Evolutionary conservation across 2,329 filamentous ascomycete genomes (phyloP).

Genomic region (Bimuria novae-zelandiae): DNA sequence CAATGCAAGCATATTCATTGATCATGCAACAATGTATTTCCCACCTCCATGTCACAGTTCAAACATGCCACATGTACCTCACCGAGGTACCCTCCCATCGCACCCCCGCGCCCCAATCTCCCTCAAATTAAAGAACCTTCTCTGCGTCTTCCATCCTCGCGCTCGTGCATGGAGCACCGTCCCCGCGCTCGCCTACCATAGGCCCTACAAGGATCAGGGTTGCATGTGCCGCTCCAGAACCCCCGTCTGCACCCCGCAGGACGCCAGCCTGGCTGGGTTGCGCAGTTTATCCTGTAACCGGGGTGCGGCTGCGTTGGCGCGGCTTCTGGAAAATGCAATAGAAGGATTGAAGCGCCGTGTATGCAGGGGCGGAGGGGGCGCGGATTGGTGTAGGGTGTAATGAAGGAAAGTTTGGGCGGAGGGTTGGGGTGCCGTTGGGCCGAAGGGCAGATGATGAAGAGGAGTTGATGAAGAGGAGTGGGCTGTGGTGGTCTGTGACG

Average conservation of each 20-base stretch:
- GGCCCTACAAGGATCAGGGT: conserved; percentile 4
- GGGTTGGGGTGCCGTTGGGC: conserved; percentile 7
- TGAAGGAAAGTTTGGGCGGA: neutral
- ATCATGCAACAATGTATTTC: neutral
- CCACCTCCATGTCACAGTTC: neutral
- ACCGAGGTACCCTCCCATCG: neutral
- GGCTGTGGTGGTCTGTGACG: neutral
- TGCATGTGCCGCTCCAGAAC: neutral
- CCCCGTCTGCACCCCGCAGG: conserved; percentile 9
- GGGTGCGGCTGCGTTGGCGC: neutral
- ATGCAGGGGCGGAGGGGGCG: too few relatives aligned
- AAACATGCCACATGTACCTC: neutral
- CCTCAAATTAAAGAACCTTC: conserved; percentile 9
- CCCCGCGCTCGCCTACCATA: neutral
- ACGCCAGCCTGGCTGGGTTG: neutral
- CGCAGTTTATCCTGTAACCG: conserved; percentile 2
- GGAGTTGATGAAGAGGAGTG: neutral
- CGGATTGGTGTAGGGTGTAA: too few relatives aligned
- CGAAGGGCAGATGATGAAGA: neutral
- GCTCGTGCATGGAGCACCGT: neutral
- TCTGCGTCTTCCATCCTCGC: neutral
- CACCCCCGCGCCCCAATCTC: too few relatives aligned
- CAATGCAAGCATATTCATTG: neutral
- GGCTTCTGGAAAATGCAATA: conserved; percentile 11
- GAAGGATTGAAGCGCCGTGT: conserved; percentile 1